These are phyloP conservation scores for Globisporangium barbulae DNA, from an alignment of 352 stramenopile genomes.

Conservation along the genomic window DNA sequence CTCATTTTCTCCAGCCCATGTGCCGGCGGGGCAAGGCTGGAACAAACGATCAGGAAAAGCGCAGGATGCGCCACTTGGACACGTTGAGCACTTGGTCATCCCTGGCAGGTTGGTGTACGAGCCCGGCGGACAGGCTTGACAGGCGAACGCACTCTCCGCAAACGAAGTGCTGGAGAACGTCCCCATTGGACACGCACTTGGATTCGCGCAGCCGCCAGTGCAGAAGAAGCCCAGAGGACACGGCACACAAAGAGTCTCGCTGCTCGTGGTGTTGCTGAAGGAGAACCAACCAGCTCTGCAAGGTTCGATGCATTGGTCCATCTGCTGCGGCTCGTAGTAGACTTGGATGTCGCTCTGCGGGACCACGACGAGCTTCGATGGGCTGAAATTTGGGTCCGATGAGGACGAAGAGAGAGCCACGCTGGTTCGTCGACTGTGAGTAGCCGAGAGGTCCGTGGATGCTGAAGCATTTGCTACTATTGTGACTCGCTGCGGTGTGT, in stretches of 20 bases:
- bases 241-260: constrained; percentile 29
- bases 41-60: constrained; percentile 11
- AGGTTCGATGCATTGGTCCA: constrained; percentile 40
- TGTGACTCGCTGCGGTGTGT: constrained; percentile 28
- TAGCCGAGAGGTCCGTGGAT: not conserved
- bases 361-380: constrained; percentile 23
- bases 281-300: constrained; percentile 57
- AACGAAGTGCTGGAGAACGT: constrained; percentile 36
- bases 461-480: constrained; percentile 14
- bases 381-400: constrained; percentile 38
- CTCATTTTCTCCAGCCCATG: constrained; percentile 35
- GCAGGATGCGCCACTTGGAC: constrained; percentile 38
- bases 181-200: constrained; percentile 35
- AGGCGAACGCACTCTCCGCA: constrained; percentile 23
- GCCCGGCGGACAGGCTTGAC: constrained; percentile 36
- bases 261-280: constrained; percentile 31
- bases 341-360: constrained; percentile 44
- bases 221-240: constrained; percentile 54
- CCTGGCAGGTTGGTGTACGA: constrained; percentile 40
- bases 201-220: constrained; percentile 33
- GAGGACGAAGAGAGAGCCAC: constrained; percentile 40
- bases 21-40: constrained; percentile 47
- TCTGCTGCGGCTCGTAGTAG: constrained; percentile 49
- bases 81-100: constrained; percentile 30
- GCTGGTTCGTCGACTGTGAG: not conserved